phyloP scores from a whole-genome alignment of 163 green algal genomes.

The Chlorella variabilis region DNA sequence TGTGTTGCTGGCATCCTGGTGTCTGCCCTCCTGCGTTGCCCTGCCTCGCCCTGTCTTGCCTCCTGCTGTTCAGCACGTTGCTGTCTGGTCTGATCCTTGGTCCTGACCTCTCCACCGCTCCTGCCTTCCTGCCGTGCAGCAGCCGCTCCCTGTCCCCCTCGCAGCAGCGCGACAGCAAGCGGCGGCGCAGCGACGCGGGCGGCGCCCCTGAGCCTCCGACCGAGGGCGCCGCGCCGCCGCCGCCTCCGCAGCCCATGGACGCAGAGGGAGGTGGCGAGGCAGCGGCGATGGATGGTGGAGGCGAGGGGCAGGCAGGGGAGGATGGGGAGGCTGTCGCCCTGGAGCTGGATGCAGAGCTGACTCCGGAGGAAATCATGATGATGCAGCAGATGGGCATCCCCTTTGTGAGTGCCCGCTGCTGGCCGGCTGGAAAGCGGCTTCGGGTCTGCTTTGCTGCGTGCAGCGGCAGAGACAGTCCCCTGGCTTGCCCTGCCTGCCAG shows the following conservation, averaged over 20 bases:
- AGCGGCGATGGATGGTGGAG: background rate
- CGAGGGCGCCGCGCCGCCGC: background rate
- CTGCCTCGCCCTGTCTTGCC: no score
- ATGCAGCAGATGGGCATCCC: slow-evolving; percentile 92
- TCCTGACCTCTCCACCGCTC: no score
- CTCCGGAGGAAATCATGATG: slow-evolving; percentile 87
- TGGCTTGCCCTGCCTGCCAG: no score
- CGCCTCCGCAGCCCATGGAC: slow-evolving; percentile 1
- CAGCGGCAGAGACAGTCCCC: no score
- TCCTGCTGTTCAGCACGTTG: background rate
- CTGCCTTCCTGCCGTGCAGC: no score
- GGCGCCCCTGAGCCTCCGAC: background rate
- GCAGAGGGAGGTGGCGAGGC: background rate
- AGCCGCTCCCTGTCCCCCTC: slow-evolving; percentile 19
- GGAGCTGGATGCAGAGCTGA: slow-evolving; percentile 72
- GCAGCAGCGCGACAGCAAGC: slow-evolving; percentile 16
- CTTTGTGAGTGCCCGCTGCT: slow-evolving; percentile 55
- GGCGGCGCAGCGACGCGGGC: slow-evolving; percentile 18
- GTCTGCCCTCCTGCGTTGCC: no score
- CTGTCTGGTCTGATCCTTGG: background rate
- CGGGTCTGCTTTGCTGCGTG: background rate
- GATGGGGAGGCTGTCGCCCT: no score
- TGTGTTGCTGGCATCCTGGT: background rate
- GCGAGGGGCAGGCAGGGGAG: no score
- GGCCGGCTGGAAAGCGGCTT: background rate